Percentiles rank a stretch among this genome's conserved stretches.
These are phyloP conservation scores for Epichloe baconii DNA, from an alignment of 2,329 filamentous ascomycete species.

Conservation along the genomic window DNA sequence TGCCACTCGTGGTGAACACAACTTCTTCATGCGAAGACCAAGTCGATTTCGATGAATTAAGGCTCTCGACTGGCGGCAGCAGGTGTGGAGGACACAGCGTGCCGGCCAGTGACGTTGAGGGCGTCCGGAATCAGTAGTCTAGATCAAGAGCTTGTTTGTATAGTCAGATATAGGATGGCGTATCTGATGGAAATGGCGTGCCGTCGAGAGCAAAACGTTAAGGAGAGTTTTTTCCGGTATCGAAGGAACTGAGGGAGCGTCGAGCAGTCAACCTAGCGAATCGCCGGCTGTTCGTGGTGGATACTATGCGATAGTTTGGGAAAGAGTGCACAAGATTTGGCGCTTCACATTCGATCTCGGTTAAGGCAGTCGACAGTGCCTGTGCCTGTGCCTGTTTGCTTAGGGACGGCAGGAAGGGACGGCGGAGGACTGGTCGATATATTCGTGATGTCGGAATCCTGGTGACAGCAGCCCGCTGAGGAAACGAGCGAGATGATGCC, in stretches of 20 bases:
- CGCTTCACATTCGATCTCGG: background rate
- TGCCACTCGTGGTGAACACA: background rate
- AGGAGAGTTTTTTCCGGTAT: too few relatives aligned
- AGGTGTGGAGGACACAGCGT: background rate
- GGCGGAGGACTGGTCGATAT: too few relatives aligned
- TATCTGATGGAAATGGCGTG: too few relatives aligned
- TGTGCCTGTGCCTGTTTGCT: background rate
- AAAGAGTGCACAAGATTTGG: background rate
- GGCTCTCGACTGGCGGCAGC: background rate
- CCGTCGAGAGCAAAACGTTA: too few relatives aligned
- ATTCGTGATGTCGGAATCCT: background rate
- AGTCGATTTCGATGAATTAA: background rate
- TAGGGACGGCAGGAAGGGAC: background rate
- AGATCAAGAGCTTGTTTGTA: too few relatives aligned
- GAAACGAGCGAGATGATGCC: background rate
- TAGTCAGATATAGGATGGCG: too few relatives aligned
- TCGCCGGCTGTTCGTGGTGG: background rate
- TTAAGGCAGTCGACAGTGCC: background rate
- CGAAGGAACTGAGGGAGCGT: background rate
- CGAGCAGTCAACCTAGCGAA: background rate
- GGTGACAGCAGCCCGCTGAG: background rate
- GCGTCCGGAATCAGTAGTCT: too few relatives aligned
- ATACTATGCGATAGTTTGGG: background rate
- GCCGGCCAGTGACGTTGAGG: too few relatives aligned
- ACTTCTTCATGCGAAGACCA: background rate